Conservation (phyloP, 345 rosid genomes). For the Ricinus communis region DNA sequence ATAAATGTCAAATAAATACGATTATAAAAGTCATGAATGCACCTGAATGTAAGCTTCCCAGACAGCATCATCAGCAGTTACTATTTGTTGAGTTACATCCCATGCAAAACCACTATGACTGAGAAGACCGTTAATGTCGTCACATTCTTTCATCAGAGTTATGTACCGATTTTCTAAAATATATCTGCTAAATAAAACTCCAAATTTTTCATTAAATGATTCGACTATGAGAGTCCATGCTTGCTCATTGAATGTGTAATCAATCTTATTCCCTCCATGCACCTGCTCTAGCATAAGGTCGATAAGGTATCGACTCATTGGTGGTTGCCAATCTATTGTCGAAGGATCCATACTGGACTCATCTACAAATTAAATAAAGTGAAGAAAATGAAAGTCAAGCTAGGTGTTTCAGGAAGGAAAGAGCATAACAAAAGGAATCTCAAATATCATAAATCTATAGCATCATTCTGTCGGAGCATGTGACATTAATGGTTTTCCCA, state of each 20-base stretch:
- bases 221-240: constrained; percentile 59
- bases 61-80: constrained; percentile 45
- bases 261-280: constrained; percentile 43
- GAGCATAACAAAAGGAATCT: not conserved
- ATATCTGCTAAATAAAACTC: constrained; percentile 45
- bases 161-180: constrained; percentile 51
- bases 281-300: constrained; percentile 61
- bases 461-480: not conserved
- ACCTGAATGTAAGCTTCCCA: constrained; percentile 73
- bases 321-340: constrained; percentile 51
- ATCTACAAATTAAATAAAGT: constrained; percentile 31
- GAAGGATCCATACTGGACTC: constrained; percentile 30
- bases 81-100: constrained; percentile 56
- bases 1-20: not conserved
- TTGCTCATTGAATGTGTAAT: constrained; percentile 48
- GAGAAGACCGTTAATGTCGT: constrained; percentile 53
- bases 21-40: not conserved
- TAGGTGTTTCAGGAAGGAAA: not conserved
- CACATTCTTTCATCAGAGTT: constrained; percentile 61
- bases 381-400: not conserved
- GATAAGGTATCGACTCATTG: constrained; percentile 54
- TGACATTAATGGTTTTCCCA: not conserved
- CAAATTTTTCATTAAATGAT: constrained; percentile 54
- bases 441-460: not conserved
- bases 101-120: constrained; percentile 52